These are phyloP conservation scores for Penicillium psychrosexuale DNA, from an alignment of 2,329 filamentous ascomycete genomes.

Conservation along the genomic window DNA sequence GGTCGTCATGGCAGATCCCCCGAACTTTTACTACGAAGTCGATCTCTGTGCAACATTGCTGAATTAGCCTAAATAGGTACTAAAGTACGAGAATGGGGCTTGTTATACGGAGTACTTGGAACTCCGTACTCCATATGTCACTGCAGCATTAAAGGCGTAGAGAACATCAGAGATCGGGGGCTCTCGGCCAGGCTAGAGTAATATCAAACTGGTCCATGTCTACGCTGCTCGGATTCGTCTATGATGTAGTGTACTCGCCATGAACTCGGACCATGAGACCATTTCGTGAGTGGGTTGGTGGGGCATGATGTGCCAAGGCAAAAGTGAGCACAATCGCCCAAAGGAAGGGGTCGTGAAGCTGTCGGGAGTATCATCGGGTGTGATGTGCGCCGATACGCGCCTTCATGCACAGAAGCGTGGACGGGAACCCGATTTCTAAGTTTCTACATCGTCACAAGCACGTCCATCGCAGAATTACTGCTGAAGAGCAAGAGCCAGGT, in stretches of 20 bases:
- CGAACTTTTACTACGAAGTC: conserved; percentile 5
- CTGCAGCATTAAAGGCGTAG: not conserved
- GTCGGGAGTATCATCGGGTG: not conserved
- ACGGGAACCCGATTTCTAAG: not conserved
- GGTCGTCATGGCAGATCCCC: conserved; percentile 20
- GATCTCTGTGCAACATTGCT: conserved; percentile 10
- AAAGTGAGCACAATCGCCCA: not conserved
- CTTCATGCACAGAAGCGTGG: conserved; percentile 20
- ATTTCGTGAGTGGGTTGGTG: not conserved
- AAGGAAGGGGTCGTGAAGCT: not conserved
- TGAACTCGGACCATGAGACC: not conserved
- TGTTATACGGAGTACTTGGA: not conserved
- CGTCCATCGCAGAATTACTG: not conserved
- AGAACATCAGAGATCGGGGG: not conserved
- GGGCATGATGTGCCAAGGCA: conserved; percentile 1
- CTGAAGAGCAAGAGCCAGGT: not conserved
- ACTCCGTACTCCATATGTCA: not conserved
- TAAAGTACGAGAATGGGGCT: not conserved
- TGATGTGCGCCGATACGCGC: conserved; percentile 20
- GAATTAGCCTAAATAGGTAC: not conserved
- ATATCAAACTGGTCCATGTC: conserved; percentile 5
- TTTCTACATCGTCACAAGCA: conserved; percentile 2
- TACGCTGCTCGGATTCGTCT: not conserved
- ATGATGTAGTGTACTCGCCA: not conserved
- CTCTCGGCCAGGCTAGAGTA: conserved; percentile 10